These are phyloP conservation scores for Mycena pura DNA, from an alignment of 768 basidiomycete genomes.

Conservation along the genomic window DNA sequence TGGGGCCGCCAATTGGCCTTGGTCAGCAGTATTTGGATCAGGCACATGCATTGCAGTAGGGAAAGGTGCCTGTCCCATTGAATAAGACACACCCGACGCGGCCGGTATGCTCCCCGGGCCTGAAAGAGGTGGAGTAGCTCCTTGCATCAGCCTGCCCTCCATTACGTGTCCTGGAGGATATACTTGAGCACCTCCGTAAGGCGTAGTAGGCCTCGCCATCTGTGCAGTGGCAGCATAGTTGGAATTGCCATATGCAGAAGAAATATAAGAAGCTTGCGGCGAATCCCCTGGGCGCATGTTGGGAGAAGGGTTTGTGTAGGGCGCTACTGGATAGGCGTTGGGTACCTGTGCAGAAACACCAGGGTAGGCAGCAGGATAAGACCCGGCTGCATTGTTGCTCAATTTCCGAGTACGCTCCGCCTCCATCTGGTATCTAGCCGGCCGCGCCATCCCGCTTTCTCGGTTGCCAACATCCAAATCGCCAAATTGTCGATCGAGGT, in stretches of 20 bases:
- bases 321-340: constrained; percentile 26
- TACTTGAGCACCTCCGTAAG: constrained; percentile 45
- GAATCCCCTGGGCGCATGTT: constrained; percentile 55
- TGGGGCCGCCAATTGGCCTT: constrained; percentile 61
- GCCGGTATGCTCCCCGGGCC: constrained; percentile 25
- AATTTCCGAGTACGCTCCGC: constrained; percentile 45
- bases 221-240: constrained; percentile 44
- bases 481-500: constrained; percentile 49
- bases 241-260: constrained; percentile 41
- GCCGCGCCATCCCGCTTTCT: constrained; percentile 45
- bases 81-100: constrained; percentile 27
- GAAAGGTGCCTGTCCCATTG: constrained; percentile 25
- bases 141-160: constrained; percentile 58
- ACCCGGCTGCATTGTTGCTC: constrained; percentile 45
- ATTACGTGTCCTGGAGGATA: constrained; percentile 65
- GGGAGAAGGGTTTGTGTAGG: constrained; percentile 51
- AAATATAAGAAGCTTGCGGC: constrained; percentile 42
- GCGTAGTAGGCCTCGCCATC: constrained; percentile 50
- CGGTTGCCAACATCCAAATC: constrained; percentile 47
- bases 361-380: constrained; percentile 37
- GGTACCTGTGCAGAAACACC: constrained; percentile 21
- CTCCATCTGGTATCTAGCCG: constrained; percentile 55
- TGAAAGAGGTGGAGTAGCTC: constrained; percentile 48
- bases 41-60: constrained; percentile 35
- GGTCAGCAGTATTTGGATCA: constrained; percentile 38